Evolutionary conservation across 1,284 basidiomycete genomes (phyloP).

Genomic region (Coriolopsis trogii): DNA sequence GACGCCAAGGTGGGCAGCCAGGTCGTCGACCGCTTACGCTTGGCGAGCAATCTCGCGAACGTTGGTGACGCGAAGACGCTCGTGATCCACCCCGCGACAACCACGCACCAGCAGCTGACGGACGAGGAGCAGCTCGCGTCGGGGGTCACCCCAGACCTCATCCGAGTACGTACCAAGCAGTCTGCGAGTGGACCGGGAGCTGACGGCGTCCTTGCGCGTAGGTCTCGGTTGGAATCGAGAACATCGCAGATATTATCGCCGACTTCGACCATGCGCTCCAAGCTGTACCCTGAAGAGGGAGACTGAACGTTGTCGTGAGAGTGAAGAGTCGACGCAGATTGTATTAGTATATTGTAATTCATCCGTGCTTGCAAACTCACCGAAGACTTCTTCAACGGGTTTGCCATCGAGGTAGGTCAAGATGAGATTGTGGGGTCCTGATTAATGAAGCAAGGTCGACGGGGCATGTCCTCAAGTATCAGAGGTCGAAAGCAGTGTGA

Average conservation of each 20-base stretch:
- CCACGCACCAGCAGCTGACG: constrained; percentile 82
- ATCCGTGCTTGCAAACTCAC: no score
- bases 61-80: constrained; percentile 84
- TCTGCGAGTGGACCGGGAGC: not conserved
- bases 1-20: constrained; percentile 60
- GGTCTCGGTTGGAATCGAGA: constrained; percentile 81
- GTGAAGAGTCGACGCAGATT: no score
- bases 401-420: no score
- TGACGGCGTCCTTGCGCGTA: constrained; percentile 22
- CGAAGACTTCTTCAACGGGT: no score
- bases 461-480: no score
- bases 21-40: constrained; percentile 75
- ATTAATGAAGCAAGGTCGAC: no score
- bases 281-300: constrained; percentile 24
- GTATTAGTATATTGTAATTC: no score
- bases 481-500: no score
- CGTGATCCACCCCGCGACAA: constrained; percentile 82
- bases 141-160: constrained; percentile 82
- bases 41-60: constrained; percentile 80
- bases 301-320: no score
- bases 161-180: constrained; percentile 57
- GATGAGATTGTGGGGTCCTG: no score
- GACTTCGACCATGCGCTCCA: constrained; percentile 75
- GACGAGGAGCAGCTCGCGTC: constrained; percentile 68
- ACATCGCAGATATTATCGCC: constrained; percentile 83